Conservation (phyloP, 345 rosid species). For the Camelina laxa region DNA sequence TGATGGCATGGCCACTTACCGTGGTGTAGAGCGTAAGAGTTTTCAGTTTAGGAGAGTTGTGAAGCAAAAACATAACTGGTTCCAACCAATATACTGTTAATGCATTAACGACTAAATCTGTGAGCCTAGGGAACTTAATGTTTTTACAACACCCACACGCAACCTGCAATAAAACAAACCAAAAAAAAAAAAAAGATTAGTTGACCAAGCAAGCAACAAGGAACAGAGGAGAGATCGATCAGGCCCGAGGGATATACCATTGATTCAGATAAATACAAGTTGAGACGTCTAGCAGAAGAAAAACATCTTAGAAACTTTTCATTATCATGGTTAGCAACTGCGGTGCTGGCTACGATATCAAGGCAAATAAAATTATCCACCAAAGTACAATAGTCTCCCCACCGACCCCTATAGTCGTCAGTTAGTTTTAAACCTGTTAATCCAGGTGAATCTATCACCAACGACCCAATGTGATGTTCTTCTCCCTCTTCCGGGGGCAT, state of each 20-base stretch:
- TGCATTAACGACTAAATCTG: neutral
- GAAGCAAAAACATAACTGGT: neutral
- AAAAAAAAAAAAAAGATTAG: neutral
- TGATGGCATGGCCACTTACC: no score
- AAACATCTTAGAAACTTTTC: neutral
- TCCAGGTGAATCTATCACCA: conserved; percentile 14
- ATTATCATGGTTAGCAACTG: no score
- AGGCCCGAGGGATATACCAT: neutral
- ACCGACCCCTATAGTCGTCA: no score
- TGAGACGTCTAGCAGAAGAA: neutral
- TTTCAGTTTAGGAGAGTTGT: conserved; percentile 2
- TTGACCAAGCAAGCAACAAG: neutral
- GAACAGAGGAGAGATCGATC: no score
- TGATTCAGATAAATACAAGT: neutral
- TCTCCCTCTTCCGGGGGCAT: no score
- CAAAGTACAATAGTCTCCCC: neutral
- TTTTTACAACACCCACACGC: neutral
- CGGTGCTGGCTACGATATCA: neutral
- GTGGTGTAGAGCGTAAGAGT: neutral
- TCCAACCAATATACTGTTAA: neutral
- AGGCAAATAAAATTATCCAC: conserved; percentile 15
- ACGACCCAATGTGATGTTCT: neutral
- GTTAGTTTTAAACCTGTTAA: neutral
- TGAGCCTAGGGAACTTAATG: neutral
- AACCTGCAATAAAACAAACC: neutral